Evolutionary conservation across 1,139 yeast species (phyloP).

Genomic region (Dujonia santamariae): DNA sequence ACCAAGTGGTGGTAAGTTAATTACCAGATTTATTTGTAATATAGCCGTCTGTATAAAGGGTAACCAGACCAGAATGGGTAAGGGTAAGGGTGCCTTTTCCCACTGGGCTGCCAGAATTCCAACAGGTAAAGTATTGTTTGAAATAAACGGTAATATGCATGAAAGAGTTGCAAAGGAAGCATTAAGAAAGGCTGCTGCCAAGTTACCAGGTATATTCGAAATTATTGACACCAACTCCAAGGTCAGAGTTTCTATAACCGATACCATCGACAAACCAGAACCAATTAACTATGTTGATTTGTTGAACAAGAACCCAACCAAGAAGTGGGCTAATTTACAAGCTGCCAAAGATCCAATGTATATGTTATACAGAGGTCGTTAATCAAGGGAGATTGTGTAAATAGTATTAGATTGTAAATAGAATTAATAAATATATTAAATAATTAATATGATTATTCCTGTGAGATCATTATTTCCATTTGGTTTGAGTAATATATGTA

Average conservation of each 20-base stretch:
- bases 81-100: slow-evolving; percentile 97
- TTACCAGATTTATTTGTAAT: slow-evolving; percentile 80
- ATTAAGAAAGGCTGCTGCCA: slow-evolving; percentile 85
- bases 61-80: slow-evolving; percentile 99
- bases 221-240: slow-evolving; percentile 66
- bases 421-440: not conserved
- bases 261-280: slow-evolving; percentile 40
- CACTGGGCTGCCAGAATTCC: slow-evolving; percentile 98
- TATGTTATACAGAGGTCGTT: slow-evolving; percentile 56
- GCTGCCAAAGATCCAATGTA: slow-evolving; percentile 50
- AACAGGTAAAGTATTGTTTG: slow-evolving; percentile 90
- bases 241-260: slow-evolving; percentile 70
- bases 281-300: slow-evolving; percentile 54
- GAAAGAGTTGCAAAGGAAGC: slow-evolving; percentile 91
- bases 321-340: slow-evolving; percentile 50
- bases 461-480: too few relatives aligned
- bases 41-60: slow-evolving; percentile 95
- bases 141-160: slow-evolving; percentile 76
- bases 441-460: too few relatives aligned
- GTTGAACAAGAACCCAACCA: slow-evolving; percentile 62
- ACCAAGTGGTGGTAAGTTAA: slow-evolving; percentile 64
- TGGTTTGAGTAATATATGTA: too few relatives aligned
- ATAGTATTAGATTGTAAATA: too few relatives aligned
- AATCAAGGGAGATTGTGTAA: slow-evolving; percentile 9
- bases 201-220: slow-evolving; percentile 90